Conservation (phyloP, 306 rosid species). For the Oemleria cerasiformis region DNA sequence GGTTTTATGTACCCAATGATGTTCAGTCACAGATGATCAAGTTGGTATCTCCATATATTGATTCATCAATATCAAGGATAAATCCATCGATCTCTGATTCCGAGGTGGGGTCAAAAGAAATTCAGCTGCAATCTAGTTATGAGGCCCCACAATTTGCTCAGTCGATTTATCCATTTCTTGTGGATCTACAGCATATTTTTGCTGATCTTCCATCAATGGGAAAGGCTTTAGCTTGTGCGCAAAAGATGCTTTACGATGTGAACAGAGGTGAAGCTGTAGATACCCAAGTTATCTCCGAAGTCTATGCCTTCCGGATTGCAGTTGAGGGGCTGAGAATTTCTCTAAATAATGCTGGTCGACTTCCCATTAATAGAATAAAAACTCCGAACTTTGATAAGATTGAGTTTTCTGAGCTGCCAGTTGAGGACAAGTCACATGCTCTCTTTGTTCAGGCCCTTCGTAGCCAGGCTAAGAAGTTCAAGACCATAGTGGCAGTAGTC, state of each 20-base stretch:
- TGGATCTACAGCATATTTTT: slow-evolving; percentile 60
- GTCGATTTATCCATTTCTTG: slow-evolving; percentile 63
- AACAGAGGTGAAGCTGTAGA: slow-evolving; percentile 67
- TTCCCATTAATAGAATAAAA: slow-evolving; percentile 30
- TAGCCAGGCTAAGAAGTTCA: slow-evolving; percentile 56
- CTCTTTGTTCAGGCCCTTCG: slow-evolving; percentile 63
- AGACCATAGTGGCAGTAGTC: slow-evolving; percentile 69
- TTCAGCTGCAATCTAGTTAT: slow-evolving; percentile 34
- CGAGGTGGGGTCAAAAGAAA: slow-evolving; percentile 29
- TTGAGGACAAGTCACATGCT: slow-evolving; percentile 59
- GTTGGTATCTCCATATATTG: slow-evolving; percentile 40
- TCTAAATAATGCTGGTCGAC: slow-evolving; percentile 52
- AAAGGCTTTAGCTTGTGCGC: slow-evolving; percentile 59
- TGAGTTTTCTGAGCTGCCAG: slow-evolving; percentile 56
- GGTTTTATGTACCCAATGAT: slow-evolving; percentile 41
- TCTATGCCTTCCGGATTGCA: slow-evolving; percentile 56
- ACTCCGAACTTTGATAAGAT: slow-evolving; percentile 14
- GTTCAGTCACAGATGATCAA: slow-evolving; percentile 37
- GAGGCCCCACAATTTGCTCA: slow-evolving; percentile 64
- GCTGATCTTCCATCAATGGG: slow-evolving; percentile 56
- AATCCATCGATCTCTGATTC: slow-evolving; percentile 22
- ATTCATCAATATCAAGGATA: slow-evolving; percentile 21
- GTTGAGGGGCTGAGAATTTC: slow-evolving; percentile 81
- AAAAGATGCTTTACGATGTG: slow-evolving; percentile 61
- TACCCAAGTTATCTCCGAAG: slow-evolving; percentile 46